Conservation (phyloP, 2,329 filamentous ascomycete species). For the Elsinoe fawcettii region DNA sequence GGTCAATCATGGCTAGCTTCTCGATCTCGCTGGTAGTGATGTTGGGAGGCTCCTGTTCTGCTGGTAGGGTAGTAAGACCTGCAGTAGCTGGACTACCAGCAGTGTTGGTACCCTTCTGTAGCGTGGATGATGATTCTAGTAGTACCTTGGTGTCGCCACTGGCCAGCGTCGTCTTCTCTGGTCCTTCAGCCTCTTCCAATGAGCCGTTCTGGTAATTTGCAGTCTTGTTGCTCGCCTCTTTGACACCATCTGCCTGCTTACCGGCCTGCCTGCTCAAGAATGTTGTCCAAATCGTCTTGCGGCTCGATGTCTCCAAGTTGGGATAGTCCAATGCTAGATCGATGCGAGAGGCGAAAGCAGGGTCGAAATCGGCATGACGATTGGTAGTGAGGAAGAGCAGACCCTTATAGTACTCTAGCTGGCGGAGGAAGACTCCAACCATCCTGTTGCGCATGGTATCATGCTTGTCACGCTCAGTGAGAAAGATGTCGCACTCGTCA, state of each 20-base stretch:
- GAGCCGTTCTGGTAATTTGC: too few species aligned
- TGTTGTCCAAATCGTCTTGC: slow-evolving; percentile 2
- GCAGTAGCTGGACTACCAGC: neutral
- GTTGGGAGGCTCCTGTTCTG: neutral
- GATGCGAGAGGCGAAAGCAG: slow-evolving; percentile 81
- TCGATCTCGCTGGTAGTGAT: neutral
- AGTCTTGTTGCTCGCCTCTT: too few species aligned
- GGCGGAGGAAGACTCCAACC: slow-evolving; percentile 77
- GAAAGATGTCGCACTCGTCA: slow-evolving; percentile 77
- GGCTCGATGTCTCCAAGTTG: slow-evolving; percentile 42
- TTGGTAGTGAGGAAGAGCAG: slow-evolving; percentile 88
- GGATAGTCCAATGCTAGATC: slow-evolving; percentile 79
- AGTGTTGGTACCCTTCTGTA: neutral
- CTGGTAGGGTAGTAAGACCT: neutral
- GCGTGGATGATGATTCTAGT: neutral
- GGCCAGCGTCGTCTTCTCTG: too few species aligned
- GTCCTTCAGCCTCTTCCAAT: too few species aligned
- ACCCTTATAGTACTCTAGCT: slow-evolving; percentile 76
- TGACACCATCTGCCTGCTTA: neutral
- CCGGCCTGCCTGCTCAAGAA: neutral
- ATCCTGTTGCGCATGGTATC: slow-evolving; percentile 80
- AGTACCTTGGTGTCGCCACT: neutral
- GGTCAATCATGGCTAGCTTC: slow-evolving; percentile 2
- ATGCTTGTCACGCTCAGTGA: slow-evolving; percentile 74
- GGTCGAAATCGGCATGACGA: slow-evolving; percentile 78